Base-by-base conservation (phyloP, 73 alveolate genomes). In the Symbiodinium natans region DNA sequence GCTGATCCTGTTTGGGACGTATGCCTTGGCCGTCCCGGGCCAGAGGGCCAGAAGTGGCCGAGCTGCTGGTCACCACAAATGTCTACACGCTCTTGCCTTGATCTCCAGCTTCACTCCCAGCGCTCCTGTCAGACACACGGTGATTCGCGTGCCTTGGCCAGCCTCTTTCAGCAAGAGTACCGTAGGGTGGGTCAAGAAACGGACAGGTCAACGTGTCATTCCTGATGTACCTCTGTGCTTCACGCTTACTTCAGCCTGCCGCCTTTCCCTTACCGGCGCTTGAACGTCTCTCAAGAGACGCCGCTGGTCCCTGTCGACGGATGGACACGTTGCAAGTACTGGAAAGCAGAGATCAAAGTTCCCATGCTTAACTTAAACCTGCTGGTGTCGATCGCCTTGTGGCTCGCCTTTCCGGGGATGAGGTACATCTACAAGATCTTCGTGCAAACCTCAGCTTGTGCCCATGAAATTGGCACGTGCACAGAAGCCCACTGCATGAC, bases 401-500 rank as follows among this genome's bases (percentile, higher is more conserved):
- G 71, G 71, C 15, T 52, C n/a, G n/a, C n/a, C n/a, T 52, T 15
- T 23, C 71, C 71, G 0, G 38, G 36, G 48, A n/a, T 31, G 25
- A 90, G 97, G 97, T 90, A 90, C 56, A 5, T 90, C 48, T 89
- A 90, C 89, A 90, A 90, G 56, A 90, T 90, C n/a, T 90, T 90
- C 31, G 97, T 4, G 41, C 96, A 39, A 4, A 77, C 77, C 97
- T 90, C n/a, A 42, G 46, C 17, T 7, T n/a, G n/a, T n/a, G n/a
- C n/a, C n/a, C n/a, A n/a, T n/a, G n/a, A n/a, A n/a, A n/a, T n/a
- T n/a, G n/a, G n/a, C n/a, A n/a, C n/a, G n/a, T n/a, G n/a, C n/a
- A n/a, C n/a, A n/a, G n/a, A n/a, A n/a, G n/a, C n/a, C n/a, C n/a
- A n/a, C n/a, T n/a, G n/a, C n/a, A n/a, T n/a, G n/a, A n/a, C n/a